Evolutionary conservation across 1,284 basidiomycete species (phyloP), one percentile per base, ranked within the genome.

Genomic region (Cutaneotrichosporon spelunceum): DNA sequence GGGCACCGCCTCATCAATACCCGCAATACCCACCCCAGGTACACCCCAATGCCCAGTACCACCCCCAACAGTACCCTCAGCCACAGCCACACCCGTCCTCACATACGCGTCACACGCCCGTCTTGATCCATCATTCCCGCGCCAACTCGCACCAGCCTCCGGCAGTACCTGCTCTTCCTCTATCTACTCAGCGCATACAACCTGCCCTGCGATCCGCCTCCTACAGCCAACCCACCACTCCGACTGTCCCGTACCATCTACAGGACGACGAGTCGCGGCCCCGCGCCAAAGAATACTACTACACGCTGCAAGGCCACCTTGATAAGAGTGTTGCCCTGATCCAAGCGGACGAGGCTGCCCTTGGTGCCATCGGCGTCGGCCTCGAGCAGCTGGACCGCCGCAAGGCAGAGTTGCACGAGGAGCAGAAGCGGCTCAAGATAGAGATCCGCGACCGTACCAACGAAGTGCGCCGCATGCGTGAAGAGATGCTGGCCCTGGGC

Each of bases 361-460:
- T 50, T 19, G 48, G 24, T 0, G 48, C 48, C 26, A 13, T 50
- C 26, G 48, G 6, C 9, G 19, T 30, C 1, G 48, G 48, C 1
- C 7, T 50, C 13, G 48, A 50, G 24, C 24, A 50, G 26, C 48
- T 50, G 1, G 48, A 50, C 19, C 27, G 11, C 48, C 48, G 48
- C 48, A 50, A 50, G 27, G 48, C 48, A 5, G 48, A 50, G 14
- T 27, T 50, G 14, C 48, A 50, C 2, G 48, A 50, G 6, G 27
- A 30, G 48, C 48, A 50, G 48, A 26, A 27, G 27, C 26, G 48
- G 14, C 48, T 50, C 48, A 50, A 50, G 48, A 16, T 50, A 8
- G 48, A 50, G 13, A 29, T 50, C 26, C 48, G 48, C 48, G 48
- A 50, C 27, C 48, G 48, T 27, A 4, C 24, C 26, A 50, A 50